These are phyloP conservation scores for Magnolia sinica DNA, from an alignment of 164 flowering plant species.

Conservation along the genomic window DNA sequence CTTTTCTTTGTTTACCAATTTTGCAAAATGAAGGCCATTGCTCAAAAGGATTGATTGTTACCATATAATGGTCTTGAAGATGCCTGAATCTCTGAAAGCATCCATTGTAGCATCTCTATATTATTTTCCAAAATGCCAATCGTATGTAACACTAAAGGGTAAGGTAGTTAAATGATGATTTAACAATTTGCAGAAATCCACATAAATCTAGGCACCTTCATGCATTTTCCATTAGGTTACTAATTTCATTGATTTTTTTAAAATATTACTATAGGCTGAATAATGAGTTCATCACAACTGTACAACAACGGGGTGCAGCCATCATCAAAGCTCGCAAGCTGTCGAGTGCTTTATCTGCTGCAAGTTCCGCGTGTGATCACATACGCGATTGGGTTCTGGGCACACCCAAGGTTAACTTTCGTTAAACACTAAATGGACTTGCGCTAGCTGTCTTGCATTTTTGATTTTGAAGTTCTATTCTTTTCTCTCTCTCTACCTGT, in stretches of 20 bases:
- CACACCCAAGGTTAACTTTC: constrained; percentile 60
- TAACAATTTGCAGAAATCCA: not conserved
- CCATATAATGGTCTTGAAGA: not conserved
- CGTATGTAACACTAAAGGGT: too few species aligned
- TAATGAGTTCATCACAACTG: constrained; percentile 60
- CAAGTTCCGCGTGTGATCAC: constrained; percentile 91
- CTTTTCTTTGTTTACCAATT: constrained; percentile 1
- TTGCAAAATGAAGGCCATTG: not conserved
- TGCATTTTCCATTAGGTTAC: not conserved
- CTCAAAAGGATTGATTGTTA: not conserved
- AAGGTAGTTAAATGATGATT: too few species aligned
- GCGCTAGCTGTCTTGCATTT: not conserved
- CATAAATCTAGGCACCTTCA: too few species aligned
- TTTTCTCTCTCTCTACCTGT: not conserved
- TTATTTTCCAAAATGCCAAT: too few species aligned
- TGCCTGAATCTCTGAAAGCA: not conserved
- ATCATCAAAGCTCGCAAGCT: constrained; percentile 75
- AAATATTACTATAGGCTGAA: constrained; percentile 42
- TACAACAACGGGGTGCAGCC: constrained; percentile 83
- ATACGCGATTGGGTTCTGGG: constrained; percentile 81
- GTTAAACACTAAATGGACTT: not conserved
- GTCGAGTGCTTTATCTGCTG: constrained; percentile 93
- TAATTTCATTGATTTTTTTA: not conserved
- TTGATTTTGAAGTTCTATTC: not conserved
- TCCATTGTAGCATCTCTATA: not conserved